Evolutionary conservation across 2,329 filamentous ascomycete genomes (phyloP).

Genomic region (Metarhizium brunneum): DNA sequence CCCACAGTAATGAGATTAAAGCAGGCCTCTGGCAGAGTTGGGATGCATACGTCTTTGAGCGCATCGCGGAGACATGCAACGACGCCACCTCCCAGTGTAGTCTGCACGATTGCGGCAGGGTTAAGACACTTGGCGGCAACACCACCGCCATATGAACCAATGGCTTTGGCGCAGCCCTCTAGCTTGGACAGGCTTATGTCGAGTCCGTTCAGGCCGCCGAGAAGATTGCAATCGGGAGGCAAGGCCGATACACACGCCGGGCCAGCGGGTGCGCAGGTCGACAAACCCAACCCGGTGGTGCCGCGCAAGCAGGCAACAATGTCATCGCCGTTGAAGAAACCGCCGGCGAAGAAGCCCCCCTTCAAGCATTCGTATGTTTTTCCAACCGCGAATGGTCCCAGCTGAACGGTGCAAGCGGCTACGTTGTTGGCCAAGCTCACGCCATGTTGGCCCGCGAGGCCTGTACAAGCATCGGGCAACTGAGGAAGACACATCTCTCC

Average conservation of each 20-base stretch:
- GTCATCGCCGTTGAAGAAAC: neutral
- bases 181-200: neutral
- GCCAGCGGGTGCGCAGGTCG: neutral
- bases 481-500: neutral
- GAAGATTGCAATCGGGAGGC: neutral
- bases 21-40: slow-evolving; percentile 6
- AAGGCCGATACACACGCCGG: neutral
- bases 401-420: neutral
- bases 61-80: slow-evolving; percentile 4
- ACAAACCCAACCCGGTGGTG: neutral
- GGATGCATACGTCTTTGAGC: slow-evolving; percentile 3
- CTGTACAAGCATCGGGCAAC: neutral
- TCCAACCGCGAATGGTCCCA: slow-evolving; percentile 5
- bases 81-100: neutral
- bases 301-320: slow-evolving; percentile 1
- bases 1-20: neutral
- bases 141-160: neutral
- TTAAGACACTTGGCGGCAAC: neutral
- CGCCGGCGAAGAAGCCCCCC: neutral
- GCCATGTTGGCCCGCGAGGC: neutral
- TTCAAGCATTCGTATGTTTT: neutral
- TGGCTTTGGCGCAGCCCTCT: neutral
- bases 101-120: neutral
- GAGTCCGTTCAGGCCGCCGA: neutral
- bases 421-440: neutral